Evolutionary conservation across 129 eudicot genomes (phyloP), one percentile per base, ranked within the genome.

Genomic region (Centaurea solstitialis): DNA sequence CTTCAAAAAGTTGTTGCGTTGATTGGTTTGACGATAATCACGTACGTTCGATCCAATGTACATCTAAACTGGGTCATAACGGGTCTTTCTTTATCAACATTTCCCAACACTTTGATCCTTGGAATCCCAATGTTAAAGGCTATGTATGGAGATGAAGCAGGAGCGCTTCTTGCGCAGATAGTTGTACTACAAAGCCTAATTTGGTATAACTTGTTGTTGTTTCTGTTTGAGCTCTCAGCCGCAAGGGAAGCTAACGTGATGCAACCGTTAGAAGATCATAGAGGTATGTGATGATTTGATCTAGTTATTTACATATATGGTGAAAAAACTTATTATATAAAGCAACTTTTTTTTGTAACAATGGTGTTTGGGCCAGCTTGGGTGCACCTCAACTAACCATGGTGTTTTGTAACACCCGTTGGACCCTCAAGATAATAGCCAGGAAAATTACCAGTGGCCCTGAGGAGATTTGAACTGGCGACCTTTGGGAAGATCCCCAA

Each of bases 111-210:
- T 53, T 82, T 93, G 82, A 89, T 93, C 73, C 37, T 93, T 18
- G 96, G 98, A 78, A 89, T 93, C 74, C 98, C 98, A 7, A 35
- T 93, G 5, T 23, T 93, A 50, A 90, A 61, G 82, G 96, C 96
- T 6, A 83, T 93, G 86, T 93, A 85, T 81, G 96, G 96, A 23
- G 79, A 87, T 24, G 93, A 89, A 85, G 92, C 98, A 64, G 83
- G 67, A 0, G 70, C 40, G 70, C 83, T 90, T 53, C 86, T 93
- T 68, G 84, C 85, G 38, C 98, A 93, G 79, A 87, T 93, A 81
- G 89, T 93, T 76, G 92, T 85, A 50, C 82, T 93, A 47, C 96
- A 93, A 65, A 93, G 98, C 87, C 53, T 89, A 37, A 81, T 90
- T 71, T 93, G 98, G 96, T 88, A 93, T 82, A 93, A 93, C 77